Evolutionary conservation across 225 moss, liverwort and hornwort genomes (phyloP).

Genomic region (Takakia lepidozioides): DNA sequence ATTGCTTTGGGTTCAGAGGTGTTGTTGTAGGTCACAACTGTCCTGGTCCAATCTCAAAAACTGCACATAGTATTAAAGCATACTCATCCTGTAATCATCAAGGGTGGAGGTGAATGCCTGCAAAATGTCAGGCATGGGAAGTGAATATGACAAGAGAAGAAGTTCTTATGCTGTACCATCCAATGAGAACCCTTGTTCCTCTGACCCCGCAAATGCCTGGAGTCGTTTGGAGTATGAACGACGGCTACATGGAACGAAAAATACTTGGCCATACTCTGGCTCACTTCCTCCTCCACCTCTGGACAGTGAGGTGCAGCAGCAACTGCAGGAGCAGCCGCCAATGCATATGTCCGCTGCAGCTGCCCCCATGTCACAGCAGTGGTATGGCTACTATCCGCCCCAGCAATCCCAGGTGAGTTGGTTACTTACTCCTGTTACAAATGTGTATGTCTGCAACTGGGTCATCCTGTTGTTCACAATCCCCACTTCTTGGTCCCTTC

Average conservation of each 20-base stretch:
- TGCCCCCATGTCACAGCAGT: constrained; percentile 31
- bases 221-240: constrained; percentile 28
- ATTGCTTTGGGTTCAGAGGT: no score
- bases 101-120: no score
- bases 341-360: constrained; percentile 10
- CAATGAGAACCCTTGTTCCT: constrained; percentile 27
- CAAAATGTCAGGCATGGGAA: no score
- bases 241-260: constrained; percentile 36
- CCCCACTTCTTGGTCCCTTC: neutral
- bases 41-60: no score
- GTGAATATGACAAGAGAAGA: constrained; percentile 61
- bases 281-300: constrained; percentile 19
- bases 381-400: constrained; percentile 64
- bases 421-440: constrained; percentile 8
- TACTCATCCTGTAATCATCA: no score
- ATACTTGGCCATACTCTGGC: constrained; percentile 10
- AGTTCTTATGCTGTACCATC: constrained; percentile 24
- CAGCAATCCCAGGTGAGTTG: constrained; percentile 30
- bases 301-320: constrained; percentile 17
- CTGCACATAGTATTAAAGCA: no score
- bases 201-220: constrained; percentile 51
- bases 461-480: constrained; percentile 9
- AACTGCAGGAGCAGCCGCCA: constrained; percentile 13
- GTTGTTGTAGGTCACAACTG: no score
- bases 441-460: constrained; percentile 27